Base-by-base conservation (phyloP, 768 basidiomycete genomes). In the Rhodocollybia butyracea region DNA sequence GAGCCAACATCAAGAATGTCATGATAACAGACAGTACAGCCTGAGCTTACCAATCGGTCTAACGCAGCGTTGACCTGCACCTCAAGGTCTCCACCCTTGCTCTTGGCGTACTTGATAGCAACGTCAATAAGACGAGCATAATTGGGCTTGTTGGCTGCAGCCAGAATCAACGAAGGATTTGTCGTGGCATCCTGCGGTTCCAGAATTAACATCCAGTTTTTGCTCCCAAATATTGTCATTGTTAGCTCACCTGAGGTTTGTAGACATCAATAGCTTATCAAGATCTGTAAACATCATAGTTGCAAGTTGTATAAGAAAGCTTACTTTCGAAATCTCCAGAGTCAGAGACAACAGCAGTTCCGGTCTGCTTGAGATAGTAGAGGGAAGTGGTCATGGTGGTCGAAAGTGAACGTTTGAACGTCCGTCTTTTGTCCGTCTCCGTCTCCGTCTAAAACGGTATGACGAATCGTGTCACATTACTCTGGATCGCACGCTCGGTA, bases 271-370 rank as follows among this genome's bases (percentile, higher is more conserved):
- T 97, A 61, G 89, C 92, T 94, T 60, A 63, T 59, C 60, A 53
- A 55, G 56, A 60, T 60, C 43, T 59, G 24, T n/a, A 26, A 17
- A 15, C 22, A 43, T 22, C 12, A 34, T 15, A 1, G 3, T 17
- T 5, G 22, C 15, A 1, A 22, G 24, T 22, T 5, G 15, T 6
- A 21, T 5, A n/a, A 6, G n/a, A n/a, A n/a, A 3, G 13, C 40
- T 52, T 62, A 80, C 93, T 81, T 74, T 91, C 91, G 68, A 97
- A 96, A 75, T 97, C 95, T 54, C 95, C 96, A 56, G 94, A 95
- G 80, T 99, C 96, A 46, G 92, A 94, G 68, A 96, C 94, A 74
- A 98, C 95, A 70, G 90, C 84, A 68, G 96, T 98, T 66, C 94
- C 96, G 65, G 90, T 89, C 63, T 88, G 82, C 69, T 96, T 96